Base-by-base conservation (phyloP, 2,329 filamentous ascomycete genomes). In the Alternaria brassicae region DNA sequence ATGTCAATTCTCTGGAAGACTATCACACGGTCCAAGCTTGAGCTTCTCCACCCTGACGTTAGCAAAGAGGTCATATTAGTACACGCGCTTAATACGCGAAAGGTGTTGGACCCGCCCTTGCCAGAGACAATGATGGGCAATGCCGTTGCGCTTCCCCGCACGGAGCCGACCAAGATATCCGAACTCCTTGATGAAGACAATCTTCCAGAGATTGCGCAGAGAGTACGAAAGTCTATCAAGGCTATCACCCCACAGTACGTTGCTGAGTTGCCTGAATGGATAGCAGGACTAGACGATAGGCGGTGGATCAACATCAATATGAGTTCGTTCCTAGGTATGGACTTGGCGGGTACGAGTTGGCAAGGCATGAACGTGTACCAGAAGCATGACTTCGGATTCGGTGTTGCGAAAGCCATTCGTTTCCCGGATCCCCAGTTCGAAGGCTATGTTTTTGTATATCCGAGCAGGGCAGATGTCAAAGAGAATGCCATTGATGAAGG, bases 351-450 rank as follows among this genome's bases (percentile, higher is more conserved):
- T 15, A 68, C 69, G 15, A 67, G 62, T 58, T 75, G 72, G 72
- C 64, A 67, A 48, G 50, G 23, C 7, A 71, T 72, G 66, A 67
- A 53, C n/a, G 42, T 60, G 4, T 72, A 73, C 37, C 37, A 59
- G 45, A 54, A 53, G 36, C 70, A 73, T 52, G 70, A 76, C 52
- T 76, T 75, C 51, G 72, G 72, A 2, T 76, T 76, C 47, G 72
- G 72, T 4, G 13, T 56, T 40, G 71, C 68, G 6, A 49, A 37
- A 40, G 62, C 62, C 23, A 8, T 51, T 34, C 49, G 68, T 3
- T 65, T 62, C 50, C 67, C 68, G 1, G 48, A 56, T 28, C 65
- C 67, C 17, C 53, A 51, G 19, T 58, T 63, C 17, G 67, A 70
- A 25, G 63, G 65, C 2, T 67, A 53, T 47, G 49, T 71, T 8